These are phyloP conservation scores for Francoa sonchifolia DNA, from an alignment of 441 rosid species.

Conservation along the genomic window DNA sequence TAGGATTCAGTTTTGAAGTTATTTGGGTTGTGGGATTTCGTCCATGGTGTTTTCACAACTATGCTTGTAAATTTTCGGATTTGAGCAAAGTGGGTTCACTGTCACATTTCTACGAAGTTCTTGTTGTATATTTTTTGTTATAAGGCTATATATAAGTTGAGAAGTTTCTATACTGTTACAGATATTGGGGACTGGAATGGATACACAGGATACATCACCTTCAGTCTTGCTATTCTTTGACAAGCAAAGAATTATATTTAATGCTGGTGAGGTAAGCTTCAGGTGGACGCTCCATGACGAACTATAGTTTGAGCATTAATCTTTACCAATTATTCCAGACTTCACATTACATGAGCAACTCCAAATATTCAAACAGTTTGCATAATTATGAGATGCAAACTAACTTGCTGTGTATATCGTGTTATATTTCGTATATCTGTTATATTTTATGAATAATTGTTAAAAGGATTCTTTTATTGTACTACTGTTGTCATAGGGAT, in stretches of 20 bases:
- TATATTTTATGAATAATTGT: neutral
- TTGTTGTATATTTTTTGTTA: no score
- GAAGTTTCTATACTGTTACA: slow-evolving; percentile 17
- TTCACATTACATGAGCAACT: neutral
- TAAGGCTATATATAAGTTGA: no score
- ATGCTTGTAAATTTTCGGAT: no score
- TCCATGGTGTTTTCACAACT: no score
- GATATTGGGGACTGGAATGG: slow-evolving; percentile 96
- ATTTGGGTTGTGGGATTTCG: no score
- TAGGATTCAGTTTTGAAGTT: no score
- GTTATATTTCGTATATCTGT: neutral
- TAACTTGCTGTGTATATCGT: neutral
- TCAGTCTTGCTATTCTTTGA: slow-evolving; percentile 89
- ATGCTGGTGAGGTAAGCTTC: slow-evolving; percentile 81
- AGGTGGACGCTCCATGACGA: neutral
- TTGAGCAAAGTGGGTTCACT: no score
- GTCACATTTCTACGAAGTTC: no score
- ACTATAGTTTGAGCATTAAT: neutral
- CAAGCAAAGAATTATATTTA: slow-evolving; percentile 79
- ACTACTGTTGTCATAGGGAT: slow-evolving; percentile 40
- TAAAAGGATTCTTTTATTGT: neutral
- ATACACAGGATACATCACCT: slow-evolving; percentile 86
- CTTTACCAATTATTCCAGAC: neutral
- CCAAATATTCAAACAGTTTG: no score
- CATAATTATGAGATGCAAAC: no score